These are phyloP conservation scores for Lupinus albus DNA, from an alignment of 306 rosid genomes.

Conservation along the genomic window DNA sequence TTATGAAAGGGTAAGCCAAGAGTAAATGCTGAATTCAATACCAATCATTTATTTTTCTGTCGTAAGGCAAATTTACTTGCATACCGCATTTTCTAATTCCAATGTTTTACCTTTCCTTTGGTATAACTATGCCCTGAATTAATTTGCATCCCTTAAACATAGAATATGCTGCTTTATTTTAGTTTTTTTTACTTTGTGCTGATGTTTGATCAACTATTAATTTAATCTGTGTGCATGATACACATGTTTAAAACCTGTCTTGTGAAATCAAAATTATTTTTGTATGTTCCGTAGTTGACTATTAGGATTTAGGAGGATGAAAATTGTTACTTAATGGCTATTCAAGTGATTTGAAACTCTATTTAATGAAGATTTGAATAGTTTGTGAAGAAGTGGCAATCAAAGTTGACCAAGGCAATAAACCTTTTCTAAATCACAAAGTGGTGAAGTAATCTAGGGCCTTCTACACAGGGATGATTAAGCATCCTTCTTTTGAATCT, in stretches of 20 bases:
- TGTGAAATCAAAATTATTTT: background rate
- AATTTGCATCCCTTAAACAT: slow-evolving; percentile 19
- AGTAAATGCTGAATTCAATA: slow-evolving; percentile 10
- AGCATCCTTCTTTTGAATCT: background rate
- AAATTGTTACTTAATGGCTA: background rate
- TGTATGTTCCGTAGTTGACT: background rate
- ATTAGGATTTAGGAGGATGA: slow-evolving; percentile 4
- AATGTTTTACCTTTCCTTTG: slow-evolving; percentile 14
- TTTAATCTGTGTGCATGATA: background rate
- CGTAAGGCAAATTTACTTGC: slow-evolving; percentile 13
- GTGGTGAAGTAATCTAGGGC: too few species aligned
- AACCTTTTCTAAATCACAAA: too few species aligned
- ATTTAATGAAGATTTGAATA: background rate
- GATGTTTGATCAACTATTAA: slow-evolving; percentile 8
- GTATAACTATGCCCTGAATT: slow-evolving; percentile 17
- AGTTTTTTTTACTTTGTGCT: background rate
- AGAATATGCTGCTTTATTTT: slow-evolving; percentile 17
- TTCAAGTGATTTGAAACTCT: background rate
- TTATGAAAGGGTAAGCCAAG: slow-evolving; percentile 77
- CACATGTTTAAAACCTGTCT: background rate
- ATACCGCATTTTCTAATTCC: slow-evolving; percentile 4
- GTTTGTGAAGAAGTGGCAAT: background rate
- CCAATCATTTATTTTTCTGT: slow-evolving; percentile 4
- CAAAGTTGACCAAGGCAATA: background rate
- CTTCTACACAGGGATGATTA: background rate